These are phyloP conservation scores for Termitomyces sp. DNA, from an alignment of 768 basidiomycete genomes.

Conservation along the genomic window DNA sequence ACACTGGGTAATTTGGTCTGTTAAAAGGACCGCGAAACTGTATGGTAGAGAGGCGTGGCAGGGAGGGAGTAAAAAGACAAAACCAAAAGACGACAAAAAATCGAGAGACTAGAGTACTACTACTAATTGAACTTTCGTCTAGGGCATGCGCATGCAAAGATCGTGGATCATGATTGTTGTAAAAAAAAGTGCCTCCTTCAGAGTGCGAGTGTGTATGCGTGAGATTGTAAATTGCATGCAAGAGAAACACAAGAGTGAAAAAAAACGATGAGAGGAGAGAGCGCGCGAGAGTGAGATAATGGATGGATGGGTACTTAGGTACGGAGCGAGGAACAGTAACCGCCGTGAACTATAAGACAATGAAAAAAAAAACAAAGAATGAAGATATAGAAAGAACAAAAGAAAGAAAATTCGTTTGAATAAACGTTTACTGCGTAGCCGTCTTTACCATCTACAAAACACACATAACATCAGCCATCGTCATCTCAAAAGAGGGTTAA, in stretches of 20 bases:
- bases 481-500: background rate
- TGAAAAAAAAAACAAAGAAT: conserved; percentile 14
- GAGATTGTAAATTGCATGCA: conserved; percentile 50
- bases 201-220: conserved; percentile 44
- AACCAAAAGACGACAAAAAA: conserved; percentile 9
- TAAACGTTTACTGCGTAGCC: conserved; percentile 63
- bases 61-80: background rate
- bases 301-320: background rate
- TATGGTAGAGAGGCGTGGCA: conserved; percentile 3
- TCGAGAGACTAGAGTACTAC: conserved; percentile 12
- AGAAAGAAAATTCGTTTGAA: conserved; percentile 8
- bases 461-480: conserved; percentile 1
- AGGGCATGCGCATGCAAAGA: conserved; percentile 59
- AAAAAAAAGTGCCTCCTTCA: conserved; percentile 65
- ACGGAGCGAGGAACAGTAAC: conserved; percentile 15
- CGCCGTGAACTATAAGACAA: conserved; percentile 5
- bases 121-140: conserved; percentile 36
- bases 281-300: background rate
- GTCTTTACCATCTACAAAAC: conserved; percentile 67
- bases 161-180: conserved; percentile 36
- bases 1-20: conserved; percentile 11
- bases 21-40: conserved; percentile 1
- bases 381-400: conserved; percentile 22
- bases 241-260: conserved; percentile 18
- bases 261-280: conserved; percentile 16